These are phyloP conservation scores for Arxiozyma telluris DNA, from an alignment of 1,139 yeast species.

Conservation along the genomic window DNA sequence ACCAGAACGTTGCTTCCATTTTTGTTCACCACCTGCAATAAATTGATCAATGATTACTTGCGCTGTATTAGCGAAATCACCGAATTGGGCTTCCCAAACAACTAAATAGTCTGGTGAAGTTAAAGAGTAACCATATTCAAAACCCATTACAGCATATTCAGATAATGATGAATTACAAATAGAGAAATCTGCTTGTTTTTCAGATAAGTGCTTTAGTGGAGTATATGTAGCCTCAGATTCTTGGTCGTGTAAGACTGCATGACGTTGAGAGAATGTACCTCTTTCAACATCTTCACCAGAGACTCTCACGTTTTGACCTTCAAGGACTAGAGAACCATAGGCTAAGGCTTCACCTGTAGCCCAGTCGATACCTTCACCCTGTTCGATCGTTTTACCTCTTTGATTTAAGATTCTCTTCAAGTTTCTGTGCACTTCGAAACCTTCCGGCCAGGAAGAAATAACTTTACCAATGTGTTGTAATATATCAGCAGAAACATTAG, in stretches of 20 bases:
- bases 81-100: slow-evolving; percentile 99
- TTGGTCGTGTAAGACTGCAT: slow-evolving; percentile 96
- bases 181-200: slow-evolving; percentile 77
- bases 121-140: slow-evolving; percentile 97
- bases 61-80: slow-evolving; percentile 99
- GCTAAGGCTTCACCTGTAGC: slow-evolving; percentile 99
- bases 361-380: slow-evolving; percentile 97
- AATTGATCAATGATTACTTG: slow-evolving; percentile 97
- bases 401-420: slow-evolving; percentile 85
- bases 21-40: slow-evolving; percentile 92
- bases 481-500: slow-evolving; percentile 67
- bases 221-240: slow-evolving; percentile 71
- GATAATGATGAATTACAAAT: slow-evolving; percentile 95
- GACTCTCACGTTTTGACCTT: slow-evolving; percentile 94
- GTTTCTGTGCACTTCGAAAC: slow-evolving; percentile 88
- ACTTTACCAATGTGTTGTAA: slow-evolving; percentile 72
- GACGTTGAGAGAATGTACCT: slow-evolving; percentile 99
- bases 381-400: slow-evolving; percentile 79
- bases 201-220: slow-evolving; percentile 72
- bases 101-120: slow-evolving; percentile 95
- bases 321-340: slow-evolving; percentile 82
- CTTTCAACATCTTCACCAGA: slow-evolving; percentile 99
- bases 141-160: slow-evolving; percentile 98
- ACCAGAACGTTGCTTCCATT: slow-evolving; percentile 99
- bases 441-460: slow-evolving; percentile 79